Conservation (phyloP, 768 basidiomycete genomes). For the Paxillus involutus region DNA sequence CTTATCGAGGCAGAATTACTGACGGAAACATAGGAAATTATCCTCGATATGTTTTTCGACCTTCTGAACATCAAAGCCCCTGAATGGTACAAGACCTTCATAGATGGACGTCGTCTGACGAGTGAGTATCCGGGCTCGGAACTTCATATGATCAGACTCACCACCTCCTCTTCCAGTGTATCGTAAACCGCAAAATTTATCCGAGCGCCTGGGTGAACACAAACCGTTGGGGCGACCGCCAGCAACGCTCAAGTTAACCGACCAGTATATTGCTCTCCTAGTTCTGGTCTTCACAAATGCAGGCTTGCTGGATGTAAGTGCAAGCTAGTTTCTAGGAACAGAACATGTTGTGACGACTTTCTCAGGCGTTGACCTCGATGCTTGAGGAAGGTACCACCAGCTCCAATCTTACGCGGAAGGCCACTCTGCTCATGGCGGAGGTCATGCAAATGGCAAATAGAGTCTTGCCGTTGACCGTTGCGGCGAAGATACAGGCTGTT, state of each 20-base stretch:
- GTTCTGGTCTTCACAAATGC: slow-evolving; percentile 83
- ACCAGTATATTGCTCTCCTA: slow-evolving; percentile 89
- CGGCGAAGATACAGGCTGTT: slow-evolving; percentile 85
- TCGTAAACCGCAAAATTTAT: slow-evolving; percentile 48
- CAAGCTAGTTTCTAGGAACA: not conserved
- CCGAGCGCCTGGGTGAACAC: slow-evolving; percentile 30
- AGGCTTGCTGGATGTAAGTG: slow-evolving; percentile 81
- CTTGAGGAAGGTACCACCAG: slow-evolving; percentile 78
- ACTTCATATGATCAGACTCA: not conserved
- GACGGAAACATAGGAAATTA: slow-evolving; percentile 67
- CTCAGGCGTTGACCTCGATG: slow-evolving; percentile 80
- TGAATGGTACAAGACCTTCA: slow-evolving; percentile 91
- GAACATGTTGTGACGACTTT: slow-evolving; percentile 2
- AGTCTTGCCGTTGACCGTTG: slow-evolving; percentile 77
- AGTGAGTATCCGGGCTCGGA: slow-evolving; percentile 48
- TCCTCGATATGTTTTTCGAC: slow-evolving; percentile 94
- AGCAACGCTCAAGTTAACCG: slow-evolving; percentile 75
- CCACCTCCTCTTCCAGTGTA: slow-evolving; percentile 52
- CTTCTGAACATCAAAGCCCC: slow-evolving; percentile 89
- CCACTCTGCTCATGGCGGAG: slow-evolving; percentile 89
- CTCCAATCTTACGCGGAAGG: slow-evolving; percentile 80
- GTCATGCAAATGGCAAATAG: slow-evolving; percentile 85
- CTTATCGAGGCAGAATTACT: slow-evolving; percentile 4
- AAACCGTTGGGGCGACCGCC: slow-evolving; percentile 46
- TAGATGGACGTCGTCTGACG: slow-evolving; percentile 84